These are phyloP conservation scores for Flaveria robusta DNA, from an alignment of 129 eudicot species.

Conservation along the genomic window DNA sequence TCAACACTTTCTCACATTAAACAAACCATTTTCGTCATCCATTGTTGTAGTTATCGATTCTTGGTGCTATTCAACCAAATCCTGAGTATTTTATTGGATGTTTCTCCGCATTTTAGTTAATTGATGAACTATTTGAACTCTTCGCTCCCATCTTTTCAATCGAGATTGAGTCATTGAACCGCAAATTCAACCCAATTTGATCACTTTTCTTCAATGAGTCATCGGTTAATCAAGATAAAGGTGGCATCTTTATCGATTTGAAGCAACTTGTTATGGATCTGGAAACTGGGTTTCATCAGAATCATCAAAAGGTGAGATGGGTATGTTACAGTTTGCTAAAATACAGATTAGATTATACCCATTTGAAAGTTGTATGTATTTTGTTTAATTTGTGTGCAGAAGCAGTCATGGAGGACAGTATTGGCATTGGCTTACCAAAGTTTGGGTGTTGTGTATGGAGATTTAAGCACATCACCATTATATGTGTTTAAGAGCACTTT, in stretches of 20 bases:
- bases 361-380: slow-evolving; percentile 19
- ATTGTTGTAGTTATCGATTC: neutral
- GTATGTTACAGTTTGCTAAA: neutral
- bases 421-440: slow-evolving; percentile 94
- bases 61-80: too few relatives aligned
- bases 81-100: too few relatives aligned
- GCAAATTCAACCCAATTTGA: slow-evolving; percentile 12
- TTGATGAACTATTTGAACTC: slow-evolving; percentile 14
- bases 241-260: slow-evolving; percentile 40
- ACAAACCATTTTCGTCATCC: slow-evolving; percentile 18
- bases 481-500: slow-evolving; percentile 90
- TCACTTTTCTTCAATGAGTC: slow-evolving; percentile 36
- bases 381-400: slow-evolving; percentile 46
- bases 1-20: slow-evolving; percentile 13
- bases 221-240: slow-evolving; percentile 30
- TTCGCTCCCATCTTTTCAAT: slow-evolving; percentile 6
- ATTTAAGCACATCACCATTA: slow-evolving; percentile 92
- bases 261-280: slow-evolving; percentile 67
- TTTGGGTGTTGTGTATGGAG: slow-evolving; percentile 96
- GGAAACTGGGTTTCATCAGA: slow-evolving; percentile 60
- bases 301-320: slow-evolving; percentile 48
- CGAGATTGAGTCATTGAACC: too few relatives aligned
- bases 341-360: slow-evolving; percentile 8
- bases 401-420: slow-evolving; percentile 79
- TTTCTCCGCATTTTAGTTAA: too few relatives aligned